These are phyloP conservation scores for Aspergillus fischeri DNA, from an alignment of 2,329 filamentous ascomycete genomes.

Conservation along the genomic window DNA sequence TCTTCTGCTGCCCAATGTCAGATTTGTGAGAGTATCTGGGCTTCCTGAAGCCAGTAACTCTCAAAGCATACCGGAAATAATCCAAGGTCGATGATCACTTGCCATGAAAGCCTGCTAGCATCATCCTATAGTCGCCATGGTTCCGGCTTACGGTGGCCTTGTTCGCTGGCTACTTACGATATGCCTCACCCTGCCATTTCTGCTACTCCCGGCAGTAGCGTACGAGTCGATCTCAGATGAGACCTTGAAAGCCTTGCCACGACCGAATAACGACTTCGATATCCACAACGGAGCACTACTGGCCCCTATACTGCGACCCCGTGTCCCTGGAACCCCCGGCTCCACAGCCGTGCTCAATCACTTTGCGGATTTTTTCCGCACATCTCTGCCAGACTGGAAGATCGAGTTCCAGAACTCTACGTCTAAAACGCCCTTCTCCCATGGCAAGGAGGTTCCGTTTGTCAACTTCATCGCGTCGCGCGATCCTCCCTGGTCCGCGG, in stretches of 20 bases:
- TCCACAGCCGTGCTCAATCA: slow-evolving; percentile 70
- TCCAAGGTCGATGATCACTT: neutral
- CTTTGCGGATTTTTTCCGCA: slow-evolving; percentile 76
- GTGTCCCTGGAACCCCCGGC: slow-evolving; percentile 82
- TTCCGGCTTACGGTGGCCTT: slow-evolving; percentile 25
- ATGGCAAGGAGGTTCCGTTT: slow-evolving; percentile 70
- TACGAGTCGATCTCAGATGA: slow-evolving; percentile 68
- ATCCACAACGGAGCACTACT: slow-evolving; percentile 71
- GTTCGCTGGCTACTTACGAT: slow-evolving; percentile 22
- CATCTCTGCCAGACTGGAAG: slow-evolving; percentile 71
- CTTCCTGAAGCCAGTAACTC: neutral
- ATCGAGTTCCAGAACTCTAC: slow-evolving; percentile 88
- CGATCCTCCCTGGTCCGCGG: slow-evolving; percentile 76
- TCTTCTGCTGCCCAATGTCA: neutral
- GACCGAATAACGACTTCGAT: slow-evolving; percentile 72
- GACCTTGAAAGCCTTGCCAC: slow-evolving; percentile 67
- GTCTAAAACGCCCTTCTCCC: slow-evolving; percentile 71
- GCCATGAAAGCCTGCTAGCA: neutral
- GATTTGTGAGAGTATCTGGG: neutral
- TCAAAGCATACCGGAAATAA: neutral
- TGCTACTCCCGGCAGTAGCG: slow-evolving; percentile 32
- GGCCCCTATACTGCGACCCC: slow-evolving; percentile 78
- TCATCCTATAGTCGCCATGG: slow-evolving; percentile 18
- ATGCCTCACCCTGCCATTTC: slow-evolving; percentile 21
- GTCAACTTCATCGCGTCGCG: slow-evolving; percentile 79